Evolutionary conservation across 1,284 basidiomycete species (phyloP).

Genomic region (Grifola frondosa): DNA sequence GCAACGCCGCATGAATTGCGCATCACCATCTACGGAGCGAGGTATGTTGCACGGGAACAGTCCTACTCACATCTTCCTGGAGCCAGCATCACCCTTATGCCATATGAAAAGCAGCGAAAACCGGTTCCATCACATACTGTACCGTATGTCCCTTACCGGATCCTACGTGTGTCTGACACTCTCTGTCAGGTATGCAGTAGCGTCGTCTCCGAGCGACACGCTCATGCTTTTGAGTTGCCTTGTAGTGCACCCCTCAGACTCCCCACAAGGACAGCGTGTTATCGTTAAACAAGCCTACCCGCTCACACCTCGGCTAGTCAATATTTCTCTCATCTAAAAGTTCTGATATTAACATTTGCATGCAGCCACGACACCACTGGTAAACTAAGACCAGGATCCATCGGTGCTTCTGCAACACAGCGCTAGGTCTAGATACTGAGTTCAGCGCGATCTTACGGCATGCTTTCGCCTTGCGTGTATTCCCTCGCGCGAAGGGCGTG

Average conservation of each 20-base stretch:
- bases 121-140: slow-evolving; percentile 34
- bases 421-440: slow-evolving; percentile 91
- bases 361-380: slow-evolving; percentile 74
- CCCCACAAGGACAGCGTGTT: slow-evolving; percentile 70
- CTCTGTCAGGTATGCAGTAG: slow-evolving; percentile 52
- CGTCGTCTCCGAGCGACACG: slow-evolving; percentile 52
- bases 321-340: not conserved
- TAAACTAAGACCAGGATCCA: slow-evolving; percentile 54
- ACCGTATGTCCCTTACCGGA: slow-evolving; percentile 35
- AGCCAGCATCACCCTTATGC: slow-evolving; percentile 48
- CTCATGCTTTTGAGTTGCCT: slow-evolving; percentile 80
- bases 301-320: slow-evolving; percentile 66
- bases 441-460: slow-evolving; percentile 97
- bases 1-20: too few relatives aligned
- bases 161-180: not conserved
- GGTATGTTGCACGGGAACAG: too few relatives aligned
- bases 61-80: slow-evolving; percentile 49
- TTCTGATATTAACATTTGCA: not conserved
- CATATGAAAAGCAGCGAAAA: slow-evolving; percentile 32
- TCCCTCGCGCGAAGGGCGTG: slow-evolving; percentile 89
- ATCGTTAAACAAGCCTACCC: slow-evolving; percentile 67
- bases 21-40: too few relatives aligned
- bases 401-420: slow-evolving; percentile 66
- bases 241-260: slow-evolving; percentile 76
- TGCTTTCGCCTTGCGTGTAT: slow-evolving; percentile 96